Percentiles rank a stretch among this genome's conserved stretches.
These are phyloP conservation scores for Mycocentrospora acerina DNA, from an alignment of 2,329 filamentous ascomycete genomes.

Conservation along the genomic window DNA sequence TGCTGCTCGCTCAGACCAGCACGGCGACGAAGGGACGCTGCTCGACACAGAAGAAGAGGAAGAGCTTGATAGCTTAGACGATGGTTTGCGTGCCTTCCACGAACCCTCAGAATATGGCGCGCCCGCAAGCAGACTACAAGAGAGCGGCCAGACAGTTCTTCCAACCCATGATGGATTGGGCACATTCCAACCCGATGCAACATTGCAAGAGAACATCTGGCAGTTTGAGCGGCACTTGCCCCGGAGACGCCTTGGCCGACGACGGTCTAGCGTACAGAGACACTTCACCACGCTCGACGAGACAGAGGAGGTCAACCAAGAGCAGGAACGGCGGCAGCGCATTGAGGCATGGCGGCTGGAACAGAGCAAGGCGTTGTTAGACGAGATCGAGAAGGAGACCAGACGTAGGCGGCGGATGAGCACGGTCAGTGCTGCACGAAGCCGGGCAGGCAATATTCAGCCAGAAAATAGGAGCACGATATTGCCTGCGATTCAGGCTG, in stretches of 20 bases:
- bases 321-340: slow-evolving; percentile 71
- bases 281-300: slow-evolving; percentile 59
- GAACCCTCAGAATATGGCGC: slow-evolving; percentile 53
- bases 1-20: slow-evolving; percentile 58
- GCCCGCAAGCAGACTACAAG: slow-evolving; percentile 51
- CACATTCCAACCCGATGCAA: slow-evolving; percentile 70
- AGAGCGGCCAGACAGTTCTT: slow-evolving; percentile 69
- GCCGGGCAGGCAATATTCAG: slow-evolving; percentile 25
- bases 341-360: slow-evolving; percentile 93
- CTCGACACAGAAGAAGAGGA: slow-evolving; percentile 59
- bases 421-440: slow-evolving; percentile 51
- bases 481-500: slow-evolving; percentile 17
- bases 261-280: slow-evolving; percentile 60
- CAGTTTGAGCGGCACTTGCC: slow-evolving; percentile 83
- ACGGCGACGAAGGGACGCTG: slow-evolving; percentile 44
- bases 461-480: slow-evolving; percentile 11
- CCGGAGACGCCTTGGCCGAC: slow-evolving; percentile 51
- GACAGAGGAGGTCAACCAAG: slow-evolving; percentile 57
- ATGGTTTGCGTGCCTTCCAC: slow-evolving; percentile 85
- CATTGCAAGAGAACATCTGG: slow-evolving; percentile 80
- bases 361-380: slow-evolving; percentile 79
- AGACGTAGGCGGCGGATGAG: slow-evolving; percentile 65
- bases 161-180: slow-evolving; percentile 91
- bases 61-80: slow-evolving; percentile 90
- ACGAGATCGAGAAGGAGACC: slow-evolving; percentile 88